A percentile compares a stretch with the other conserved stretches of the same genome.
Evolutionary conservation across 164 flowering plant genomes (phyloP).

Genomic region (Nymphaea thermarum): DNA sequence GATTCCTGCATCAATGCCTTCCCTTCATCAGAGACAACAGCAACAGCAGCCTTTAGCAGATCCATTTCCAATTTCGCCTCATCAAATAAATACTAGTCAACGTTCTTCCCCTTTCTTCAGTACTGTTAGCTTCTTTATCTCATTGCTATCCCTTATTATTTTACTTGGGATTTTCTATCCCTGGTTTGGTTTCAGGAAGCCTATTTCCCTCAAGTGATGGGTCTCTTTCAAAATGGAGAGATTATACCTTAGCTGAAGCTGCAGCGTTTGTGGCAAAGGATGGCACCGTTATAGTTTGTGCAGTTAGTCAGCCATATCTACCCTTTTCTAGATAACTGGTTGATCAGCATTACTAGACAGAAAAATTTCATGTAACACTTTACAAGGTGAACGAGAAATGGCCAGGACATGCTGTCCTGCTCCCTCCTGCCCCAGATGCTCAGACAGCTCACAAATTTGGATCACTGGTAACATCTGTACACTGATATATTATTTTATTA

Average conservation of each 20-base stretch:
- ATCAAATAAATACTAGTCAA: slow-evolving; percentile 12
- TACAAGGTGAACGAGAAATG: slow-evolving; percentile 70
- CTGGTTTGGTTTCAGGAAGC: slow-evolving; percentile 17
- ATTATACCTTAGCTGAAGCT: slow-evolving; percentile 63
- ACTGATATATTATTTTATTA: no score
- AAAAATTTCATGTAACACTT: slow-evolving; percentile 74
- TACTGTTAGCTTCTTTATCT: slow-evolving; percentile 28
- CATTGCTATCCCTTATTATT: slow-evolving; percentile 33
- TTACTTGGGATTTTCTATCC: slow-evolving; percentile 54
- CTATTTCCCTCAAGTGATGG: slow-evolving; percentile 10
- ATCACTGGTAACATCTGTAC: slow-evolving; percentile 43
- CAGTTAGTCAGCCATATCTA: slow-evolving; percentile 86
- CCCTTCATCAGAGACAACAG: no score
- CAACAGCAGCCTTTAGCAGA: no score
- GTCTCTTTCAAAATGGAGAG: slow-evolving; percentile 49
- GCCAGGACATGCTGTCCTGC: slow-evolving; percentile 96
- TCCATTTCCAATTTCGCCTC: slow-evolving; percentile 26
- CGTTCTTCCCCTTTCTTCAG: slow-evolving; percentile 29
- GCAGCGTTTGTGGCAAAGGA: slow-evolving; percentile 61
- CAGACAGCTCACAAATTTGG: slow-evolving; percentile 90
- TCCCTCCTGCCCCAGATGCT: slow-evolving; percentile 80
- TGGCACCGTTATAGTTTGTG: slow-evolving; percentile 77
- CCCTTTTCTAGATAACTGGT: slow-evolving; percentile 89
- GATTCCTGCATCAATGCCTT: no score
- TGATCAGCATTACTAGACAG: slow-evolving; percentile 75